Conservation (phyloP, 441 rosid species). For the Brassica balearica region DNA sequence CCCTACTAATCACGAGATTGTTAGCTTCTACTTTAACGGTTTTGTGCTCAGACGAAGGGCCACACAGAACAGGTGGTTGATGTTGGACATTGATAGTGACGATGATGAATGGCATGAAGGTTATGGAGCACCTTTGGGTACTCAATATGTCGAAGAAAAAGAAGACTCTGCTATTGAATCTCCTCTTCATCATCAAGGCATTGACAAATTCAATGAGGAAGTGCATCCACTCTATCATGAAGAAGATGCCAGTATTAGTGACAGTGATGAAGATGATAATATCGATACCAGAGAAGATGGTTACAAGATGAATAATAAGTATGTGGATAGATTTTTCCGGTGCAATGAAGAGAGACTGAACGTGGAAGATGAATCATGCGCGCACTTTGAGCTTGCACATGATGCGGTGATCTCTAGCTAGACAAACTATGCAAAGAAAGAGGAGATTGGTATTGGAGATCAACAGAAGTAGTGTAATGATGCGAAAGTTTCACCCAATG, state of each 20-base stretch:
- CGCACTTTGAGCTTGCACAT: conserved; percentile 56
- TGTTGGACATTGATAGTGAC: conserved; percentile 59
- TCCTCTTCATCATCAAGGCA: conserved; percentile 42
- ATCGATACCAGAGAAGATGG: conserved; percentile 16
- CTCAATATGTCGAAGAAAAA: conserved; percentile 41
- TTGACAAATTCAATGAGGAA: conserved; percentile 11
- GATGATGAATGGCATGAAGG: conserved; percentile 63
- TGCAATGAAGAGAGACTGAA: conserved; percentile 44
- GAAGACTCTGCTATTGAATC: conserved; percentile 50
- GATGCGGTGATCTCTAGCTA: conserved; percentile 36
- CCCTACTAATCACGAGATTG: conserved; percentile 44
- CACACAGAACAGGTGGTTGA: conserved; percentile 55
- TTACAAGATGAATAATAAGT: conserved; percentile 16
- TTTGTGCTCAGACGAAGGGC: conserved; percentile 58
- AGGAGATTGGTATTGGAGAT: conserved; percentile 25
- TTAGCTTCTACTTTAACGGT: conserved; percentile 64
- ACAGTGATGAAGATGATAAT: conserved; percentile 16
- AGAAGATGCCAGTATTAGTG: conserved; percentile 22
- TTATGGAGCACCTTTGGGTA: conserved; percentile 31
- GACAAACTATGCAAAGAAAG: conserved; percentile 21
- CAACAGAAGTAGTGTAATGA: conserved; percentile 39
- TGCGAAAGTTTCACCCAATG: conserved; percentile 43
- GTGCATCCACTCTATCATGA: conserved; percentile 36
- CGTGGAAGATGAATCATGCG: conserved; percentile 55
- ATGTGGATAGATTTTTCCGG: conserved; percentile 30